These are phyloP conservation scores for Meira miltonrushii DNA, from an alignment of 1,284 basidiomycete species.

Conservation along the genomic window DNA sequence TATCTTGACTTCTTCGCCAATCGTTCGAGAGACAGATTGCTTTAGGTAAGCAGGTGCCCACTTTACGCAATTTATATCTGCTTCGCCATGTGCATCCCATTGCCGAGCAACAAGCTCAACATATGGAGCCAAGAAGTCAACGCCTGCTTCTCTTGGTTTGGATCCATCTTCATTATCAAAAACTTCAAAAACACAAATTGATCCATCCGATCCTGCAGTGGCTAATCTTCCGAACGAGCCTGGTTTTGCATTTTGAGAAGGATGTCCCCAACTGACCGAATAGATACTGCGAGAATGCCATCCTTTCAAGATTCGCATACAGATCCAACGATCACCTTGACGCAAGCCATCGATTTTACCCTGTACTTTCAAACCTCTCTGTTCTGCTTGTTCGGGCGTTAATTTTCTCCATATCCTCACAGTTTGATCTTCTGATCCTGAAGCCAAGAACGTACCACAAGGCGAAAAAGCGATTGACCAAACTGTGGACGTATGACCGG, in stretches of 20 bases:
- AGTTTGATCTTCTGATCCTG: conserved; percentile 70
- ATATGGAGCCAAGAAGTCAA: conserved; percentile 11
- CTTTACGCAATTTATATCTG: conserved; percentile 70
- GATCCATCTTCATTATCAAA: neutral
- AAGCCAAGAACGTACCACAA: conserved; percentile 74
- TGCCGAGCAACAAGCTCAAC: conserved; percentile 29
- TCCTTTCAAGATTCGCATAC: conserved; percentile 44
- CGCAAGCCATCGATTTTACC: conserved; percentile 37
- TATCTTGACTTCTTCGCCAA: neutral
- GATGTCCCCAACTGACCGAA: conserved; percentile 65
- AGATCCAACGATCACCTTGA: conserved; percentile 53
- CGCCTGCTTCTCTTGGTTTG: neutral
- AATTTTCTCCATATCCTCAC: conserved; percentile 57
- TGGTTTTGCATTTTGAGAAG: conserved; percentile 33
- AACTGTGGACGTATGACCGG: conserved; percentile 73
- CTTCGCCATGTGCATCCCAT: conserved; percentile 64
- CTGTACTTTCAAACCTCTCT: conserved; percentile 34
- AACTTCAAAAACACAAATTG: conserved; percentile 69
- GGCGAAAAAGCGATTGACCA: conserved; percentile 81
- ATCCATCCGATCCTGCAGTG: conserved; percentile 71
- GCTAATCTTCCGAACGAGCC: conserved; percentile 65
- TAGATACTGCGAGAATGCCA: conserved; percentile 70
- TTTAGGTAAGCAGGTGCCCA: conserved; percentile 61
- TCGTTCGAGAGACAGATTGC: neutral
- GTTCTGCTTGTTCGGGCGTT: conserved; percentile 40